Base-by-base conservation (phyloP, 768 basidiomycete genomes). In the Paxillus ammoniavirescens region DNA sequence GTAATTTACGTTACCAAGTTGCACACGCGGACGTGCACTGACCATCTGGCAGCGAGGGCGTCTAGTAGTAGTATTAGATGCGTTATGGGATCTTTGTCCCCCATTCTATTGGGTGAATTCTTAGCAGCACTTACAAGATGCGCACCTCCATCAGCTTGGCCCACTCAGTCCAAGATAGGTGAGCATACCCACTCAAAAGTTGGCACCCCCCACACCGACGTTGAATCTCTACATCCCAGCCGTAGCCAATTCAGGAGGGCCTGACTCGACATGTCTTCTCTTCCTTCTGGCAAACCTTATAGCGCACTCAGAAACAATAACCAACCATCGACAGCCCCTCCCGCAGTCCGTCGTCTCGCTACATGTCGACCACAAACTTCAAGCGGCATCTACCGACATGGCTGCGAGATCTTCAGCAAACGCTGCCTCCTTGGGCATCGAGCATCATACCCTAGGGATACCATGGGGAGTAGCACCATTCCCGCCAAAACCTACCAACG, bases 221-320 rank as follows among this genome's bases (percentile, higher is more conserved):
- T 10, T 15, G 26, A 5, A 2, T 0, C 36, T 36, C 3, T 30
- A 17, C 47, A 37, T 47, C 50, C 13, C 50, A 90, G 91, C 80
- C 35, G 79, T 92, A 42, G 90, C 86, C 18, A 85, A 84, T 66
- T 93, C 91, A 10, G 91, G 87, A 7, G 91, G 91, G 2, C 82
- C 90, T 9, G 91, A 93, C 67, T 93, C 91, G 3, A 83, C 86
- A 0, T 89, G 87, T 65, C 75, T 93, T 5, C 74, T 92, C 14
- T 90, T 83, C 61, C 79, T 93, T 13, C 71, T 92, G 36, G 63
- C 81, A 37, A 73, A 74, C 23, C 66, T 79, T 26, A 58, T 84
- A 37, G 56, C 47, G 30, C 45, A 55, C n/a, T 40, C 26, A 17
- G 30, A 28, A 56, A 54, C 48, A 42, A 55, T 36, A 21, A 65